phyloP scores from a whole-genome alignment of 768 basidiomycete species.

The Tylopilus sp. region DNA sequence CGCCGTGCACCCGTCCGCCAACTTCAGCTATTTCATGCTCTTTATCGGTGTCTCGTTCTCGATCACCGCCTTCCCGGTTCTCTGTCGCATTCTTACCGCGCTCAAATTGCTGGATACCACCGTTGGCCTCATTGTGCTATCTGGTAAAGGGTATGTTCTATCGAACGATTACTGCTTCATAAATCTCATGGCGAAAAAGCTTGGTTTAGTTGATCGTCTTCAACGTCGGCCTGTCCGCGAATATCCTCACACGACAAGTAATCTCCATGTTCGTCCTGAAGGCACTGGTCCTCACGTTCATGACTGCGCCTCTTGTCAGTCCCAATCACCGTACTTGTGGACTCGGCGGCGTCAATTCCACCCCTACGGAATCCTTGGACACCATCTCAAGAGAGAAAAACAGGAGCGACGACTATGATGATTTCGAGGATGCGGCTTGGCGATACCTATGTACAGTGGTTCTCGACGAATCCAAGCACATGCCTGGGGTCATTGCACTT shows the following conservation, averaged over 20 bases:
- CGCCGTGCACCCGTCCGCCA: slow-evolving; percentile 51
- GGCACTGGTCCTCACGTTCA: slow-evolving; percentile 77
- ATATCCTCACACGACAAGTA: slow-evolving; percentile 71
- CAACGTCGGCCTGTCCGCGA: slow-evolving; percentile 83
- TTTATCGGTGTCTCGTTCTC: slow-evolving; percentile 91
- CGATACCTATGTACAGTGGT: slow-evolving; percentile 68
- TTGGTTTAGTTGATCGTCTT: slow-evolving; percentile 94
- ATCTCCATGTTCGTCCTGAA: slow-evolving; percentile 97
- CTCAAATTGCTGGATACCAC: slow-evolving; percentile 84
- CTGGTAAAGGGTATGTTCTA: slow-evolving; percentile 80
- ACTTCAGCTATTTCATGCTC: slow-evolving; percentile 88
- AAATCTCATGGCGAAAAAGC: slow-evolving; percentile 35
- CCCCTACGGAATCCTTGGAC: background rate
- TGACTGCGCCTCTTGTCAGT: slow-evolving; percentile 79
- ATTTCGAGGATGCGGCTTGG: slow-evolving; percentile 12
- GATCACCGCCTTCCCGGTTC: slow-evolving; percentile 84
- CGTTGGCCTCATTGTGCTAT: slow-evolving; percentile 92
- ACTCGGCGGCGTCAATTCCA: slow-evolving; percentile 13
- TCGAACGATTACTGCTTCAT: background rate
- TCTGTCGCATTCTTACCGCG: slow-evolving; percentile 85
- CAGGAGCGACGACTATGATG: background rate
- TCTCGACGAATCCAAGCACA: slow-evolving; percentile 85
- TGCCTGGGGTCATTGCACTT: slow-evolving; percentile 87
- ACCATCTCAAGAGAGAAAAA: background rate
- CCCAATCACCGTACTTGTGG: slow-evolving; percentile 50